Evolutionary conservation across 306 rosid genomes (phyloP), one percentile per base, ranked within the genome.

Genomic region (Quercus robur): DNA sequence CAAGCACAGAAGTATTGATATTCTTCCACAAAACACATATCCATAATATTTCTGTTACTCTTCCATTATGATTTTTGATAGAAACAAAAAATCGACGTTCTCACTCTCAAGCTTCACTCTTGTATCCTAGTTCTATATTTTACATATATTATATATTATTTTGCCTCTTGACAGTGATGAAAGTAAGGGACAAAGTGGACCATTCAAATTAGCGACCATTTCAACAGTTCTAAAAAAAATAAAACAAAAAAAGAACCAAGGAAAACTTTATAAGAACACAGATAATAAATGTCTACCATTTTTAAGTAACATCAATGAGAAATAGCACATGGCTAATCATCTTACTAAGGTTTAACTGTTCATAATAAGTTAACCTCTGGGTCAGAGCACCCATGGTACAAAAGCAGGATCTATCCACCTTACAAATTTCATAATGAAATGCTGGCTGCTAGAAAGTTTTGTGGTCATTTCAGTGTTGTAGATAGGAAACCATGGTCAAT

Each of bases 1-100:
- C 76, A 78, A 71, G 68, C 79, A 61, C 76, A 76, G 71, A 56
- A 71, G 56, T 69, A 71, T 57, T 62, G 75, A 71, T 64, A 62
- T 67, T 75, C 70, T 17, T 67, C 17, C 52, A 33, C 20, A 35
- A 23, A 23, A n/a, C 11, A 23, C 51, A 33, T n/a, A 10, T 67
- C 72, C 25, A 35, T 35, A 67, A 67, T 33, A 28, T 67, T 35
- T 33, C 25, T 8, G 6, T 19, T 35, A 33, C 41, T 19, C 26
- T 8, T 35, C 72, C 49, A 67, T 26, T 26, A 67, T 31, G 71
- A 35, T 33, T 33, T 10, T 10, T 18, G 26, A 67, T 67, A 35
- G n/a, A 9, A 67, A 23, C 72, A 67, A 67, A 67, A 67, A 2
- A 8, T 35, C 11, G 4, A 67, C 10, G 20, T 11, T 64, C 21